phyloP scores from a whole-genome alignment of 2,329 filamentous ascomycete species.

The Samsoniella hepiali region DNA sequence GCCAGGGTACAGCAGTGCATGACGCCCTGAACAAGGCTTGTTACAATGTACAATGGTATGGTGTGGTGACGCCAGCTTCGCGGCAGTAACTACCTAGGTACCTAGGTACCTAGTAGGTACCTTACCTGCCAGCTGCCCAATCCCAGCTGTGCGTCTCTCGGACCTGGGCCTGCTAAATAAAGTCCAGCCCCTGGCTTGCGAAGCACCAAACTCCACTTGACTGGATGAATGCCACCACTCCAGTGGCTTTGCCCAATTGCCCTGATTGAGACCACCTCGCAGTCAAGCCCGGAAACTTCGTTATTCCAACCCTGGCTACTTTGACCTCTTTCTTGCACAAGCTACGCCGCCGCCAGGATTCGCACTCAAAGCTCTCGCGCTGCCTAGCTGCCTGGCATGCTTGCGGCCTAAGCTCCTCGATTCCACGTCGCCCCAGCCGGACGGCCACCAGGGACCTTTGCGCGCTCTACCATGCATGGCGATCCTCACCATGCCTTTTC shows the following conservation, averaged over 20 bases:
- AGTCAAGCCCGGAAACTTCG: neutral
- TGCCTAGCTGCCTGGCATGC: conserved; percentile 12
- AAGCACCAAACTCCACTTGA: conserved; percentile 16
- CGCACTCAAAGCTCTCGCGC: neutral
- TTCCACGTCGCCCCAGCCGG: conserved; percentile 7
- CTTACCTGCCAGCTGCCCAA: neutral
- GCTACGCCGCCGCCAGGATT: neutral
- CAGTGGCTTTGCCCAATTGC: conserved; percentile 4
- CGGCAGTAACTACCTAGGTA: neutral
- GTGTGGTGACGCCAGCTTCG: neutral
- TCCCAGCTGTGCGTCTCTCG: conserved; percentile 4
- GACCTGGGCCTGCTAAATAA: neutral
- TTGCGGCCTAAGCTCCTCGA: neutral
- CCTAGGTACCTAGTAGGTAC: neutral
- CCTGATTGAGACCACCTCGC: conserved; percentile 6
- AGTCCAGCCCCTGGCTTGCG: conserved; percentile 15
- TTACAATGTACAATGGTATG: neutral
- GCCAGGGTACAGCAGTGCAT: neutral
- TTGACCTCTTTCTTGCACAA: neutral
- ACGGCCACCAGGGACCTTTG: conserved; percentile 14
- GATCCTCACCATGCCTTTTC: conserved; percentile 53
- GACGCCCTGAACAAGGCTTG: neutral
- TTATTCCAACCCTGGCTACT: neutral
- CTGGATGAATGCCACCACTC: neutral
- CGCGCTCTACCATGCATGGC: conserved; percentile 35